Percentiles rank a stretch among this genome's conserved stretches.
These are phyloP conservation scores for Synchytrium microbalum DNA, from an alignment of 371 early-diverging fungal species.

Conservation along the genomic window DNA sequence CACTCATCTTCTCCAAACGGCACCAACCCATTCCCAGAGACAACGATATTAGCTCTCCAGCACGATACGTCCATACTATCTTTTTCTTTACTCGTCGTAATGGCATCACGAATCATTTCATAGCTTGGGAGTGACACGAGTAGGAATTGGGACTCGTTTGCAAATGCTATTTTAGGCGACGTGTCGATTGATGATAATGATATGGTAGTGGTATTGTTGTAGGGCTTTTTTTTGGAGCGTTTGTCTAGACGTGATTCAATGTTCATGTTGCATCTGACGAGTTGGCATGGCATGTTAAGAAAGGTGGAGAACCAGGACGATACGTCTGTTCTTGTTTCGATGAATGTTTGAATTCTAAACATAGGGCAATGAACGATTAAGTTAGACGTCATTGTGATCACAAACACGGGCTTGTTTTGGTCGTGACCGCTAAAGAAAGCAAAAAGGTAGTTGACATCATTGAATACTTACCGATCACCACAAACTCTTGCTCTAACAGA, in stretches of 20 bases:
- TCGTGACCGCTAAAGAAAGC: too few relatives aligned
- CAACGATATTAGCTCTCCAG: conserved; percentile 55
- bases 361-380: neutral
- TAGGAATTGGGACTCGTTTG: conserved; percentile 58
- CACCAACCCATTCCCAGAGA: conserved; percentile 15
- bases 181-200: conserved; percentile 23
- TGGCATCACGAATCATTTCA: conserved; percentile 35
- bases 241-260: conserved; percentile 21
- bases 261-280: conserved; percentile 25
- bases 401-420: too few relatives aligned
- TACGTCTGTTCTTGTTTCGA: conserved; percentile 13
- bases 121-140: conserved; percentile 48
- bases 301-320: conserved; percentile 47
- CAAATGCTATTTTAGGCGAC: conserved; percentile 35
- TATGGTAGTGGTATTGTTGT: conserved; percentile 15
- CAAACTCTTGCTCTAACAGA: conserved; percentile 12
- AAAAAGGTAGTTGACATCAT: too few relatives aligned
- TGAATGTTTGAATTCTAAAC: neutral
- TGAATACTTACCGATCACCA: conserved; percentile 8
- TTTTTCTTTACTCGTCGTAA: conserved; percentile 16
- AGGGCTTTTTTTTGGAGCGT: neutral
- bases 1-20: conserved; percentile 55
- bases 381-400: too few relatives aligned
- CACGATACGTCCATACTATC: conserved; percentile 21
- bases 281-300: conserved; percentile 44